A percentile compares a stretch with the other conserved stretches of the same genome.
Conservation (phyloP, 176 grass and related monocot species). For the Otatea glauca region DNA sequence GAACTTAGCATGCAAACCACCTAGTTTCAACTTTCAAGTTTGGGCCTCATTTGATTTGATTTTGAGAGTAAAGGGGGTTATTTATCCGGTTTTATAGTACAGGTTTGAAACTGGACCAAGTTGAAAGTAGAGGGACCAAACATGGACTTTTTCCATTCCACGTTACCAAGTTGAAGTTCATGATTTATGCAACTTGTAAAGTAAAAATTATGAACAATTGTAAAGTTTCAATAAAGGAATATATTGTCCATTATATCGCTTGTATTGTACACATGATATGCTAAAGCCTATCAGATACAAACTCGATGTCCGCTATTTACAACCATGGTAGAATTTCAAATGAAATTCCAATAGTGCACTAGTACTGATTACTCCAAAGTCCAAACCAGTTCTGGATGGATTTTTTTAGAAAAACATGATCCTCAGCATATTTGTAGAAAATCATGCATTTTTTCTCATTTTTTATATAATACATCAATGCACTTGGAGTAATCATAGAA, state of each 20-base stretch:
- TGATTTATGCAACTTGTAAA: not conserved
- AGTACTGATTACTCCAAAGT: not conserved
- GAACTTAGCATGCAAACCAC: not conserved
- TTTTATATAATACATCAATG: constrained; percentile 5
- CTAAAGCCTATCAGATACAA: not conserved
- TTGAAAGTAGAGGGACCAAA: not conserved
- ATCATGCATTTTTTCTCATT: not conserved
- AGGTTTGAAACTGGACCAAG: not conserved
- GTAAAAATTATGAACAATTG: not conserved
- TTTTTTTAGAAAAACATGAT: not conserved
- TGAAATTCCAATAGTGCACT: not conserved
- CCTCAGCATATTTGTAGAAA: not conserved
- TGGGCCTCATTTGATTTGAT: not conserved
- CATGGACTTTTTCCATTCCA: not conserved
- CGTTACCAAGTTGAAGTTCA: not conserved
- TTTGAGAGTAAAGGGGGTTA: not conserved
- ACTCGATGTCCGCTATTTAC: not conserved
- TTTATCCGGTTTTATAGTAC: not conserved
- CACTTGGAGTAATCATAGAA: not conserved
- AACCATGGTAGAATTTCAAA: not conserved
- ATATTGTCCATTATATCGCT: not conserved
- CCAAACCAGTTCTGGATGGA: not conserved
- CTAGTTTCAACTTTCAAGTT: not conserved
- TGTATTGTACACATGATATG: not conserved
- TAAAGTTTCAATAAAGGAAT: not conserved